These are phyloP conservation scores for Setomelanomma holmii DNA, from an alignment of 2,329 filamentous ascomycete genomes.

Conservation along the genomic window DNA sequence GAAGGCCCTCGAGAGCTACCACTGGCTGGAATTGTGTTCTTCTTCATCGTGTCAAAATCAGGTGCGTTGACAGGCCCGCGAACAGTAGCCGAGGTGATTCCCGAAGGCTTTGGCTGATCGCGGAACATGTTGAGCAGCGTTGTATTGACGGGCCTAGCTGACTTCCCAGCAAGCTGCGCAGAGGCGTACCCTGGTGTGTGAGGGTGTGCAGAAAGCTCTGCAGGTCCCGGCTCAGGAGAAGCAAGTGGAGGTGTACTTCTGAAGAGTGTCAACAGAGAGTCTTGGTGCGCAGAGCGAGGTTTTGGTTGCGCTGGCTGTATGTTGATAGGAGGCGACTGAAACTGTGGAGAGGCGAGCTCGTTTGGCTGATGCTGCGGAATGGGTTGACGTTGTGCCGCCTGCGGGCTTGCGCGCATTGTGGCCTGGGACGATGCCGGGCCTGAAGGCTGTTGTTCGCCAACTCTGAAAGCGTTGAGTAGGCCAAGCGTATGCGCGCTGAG, in stretches of 20 bases:
- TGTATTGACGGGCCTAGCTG: conserved; percentile 24
- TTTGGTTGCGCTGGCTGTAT: conserved; percentile 43
- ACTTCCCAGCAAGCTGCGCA: conserved; percentile 25
- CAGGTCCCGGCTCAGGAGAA: conserved; percentile 40
- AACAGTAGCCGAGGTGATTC: conserved; percentile 50
- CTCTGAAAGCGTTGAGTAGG: conserved; percentile 66
- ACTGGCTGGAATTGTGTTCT: conserved; percentile 32
- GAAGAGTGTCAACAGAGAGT: conserved; percentile 56
- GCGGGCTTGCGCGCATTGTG: conserved; percentile 1
- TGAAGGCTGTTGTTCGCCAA: conserved; percentile 26
- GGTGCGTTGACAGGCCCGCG: conserved; percentile 52
- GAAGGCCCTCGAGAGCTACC: conserved; percentile 39
- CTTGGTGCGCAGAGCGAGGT: conserved; percentile 52
- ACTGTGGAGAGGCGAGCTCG: conserved; percentile 36
- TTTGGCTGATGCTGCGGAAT: conserved; percentile 27
- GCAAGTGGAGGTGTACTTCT: conserved; percentile 38
- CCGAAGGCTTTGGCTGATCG: conserved; percentile 23
- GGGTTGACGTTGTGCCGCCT: conserved; percentile 20
- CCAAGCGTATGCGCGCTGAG: conserved; percentile 64
- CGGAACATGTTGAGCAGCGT: conserved; percentile 28
- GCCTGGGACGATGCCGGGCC: conserved; percentile 10
- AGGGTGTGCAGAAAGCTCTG: conserved; percentile 56
- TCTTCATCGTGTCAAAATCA: conserved; percentile 50
- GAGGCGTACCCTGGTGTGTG: conserved; percentile 43
- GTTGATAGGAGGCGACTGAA: conserved; percentile 37